Evolutionary conservation across 2,329 filamentous ascomycete genomes (phyloP).

Genomic region (Cytospora schulzeri): DNA sequence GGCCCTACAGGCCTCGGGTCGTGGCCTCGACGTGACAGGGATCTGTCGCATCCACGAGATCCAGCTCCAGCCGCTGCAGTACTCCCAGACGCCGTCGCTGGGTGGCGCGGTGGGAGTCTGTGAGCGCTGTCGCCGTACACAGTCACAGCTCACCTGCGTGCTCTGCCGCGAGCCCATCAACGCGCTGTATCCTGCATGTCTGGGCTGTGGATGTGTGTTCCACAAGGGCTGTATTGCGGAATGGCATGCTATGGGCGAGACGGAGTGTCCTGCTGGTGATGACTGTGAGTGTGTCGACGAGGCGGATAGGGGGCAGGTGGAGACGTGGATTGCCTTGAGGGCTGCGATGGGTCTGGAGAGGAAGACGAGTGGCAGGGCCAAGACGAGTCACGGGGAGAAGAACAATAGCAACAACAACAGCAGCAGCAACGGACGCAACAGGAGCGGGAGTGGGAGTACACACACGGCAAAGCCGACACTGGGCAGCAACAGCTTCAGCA

Average conservation of each 20-base stretch:
- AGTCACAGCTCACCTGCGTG: constrained; percentile 62
- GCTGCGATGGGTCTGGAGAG: constrained; percentile 40
- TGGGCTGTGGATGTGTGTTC: constrained; percentile 63
- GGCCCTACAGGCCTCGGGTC: constrained; percentile 52
- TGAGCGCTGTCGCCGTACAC: constrained; percentile 55
- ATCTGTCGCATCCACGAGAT: constrained; percentile 65
- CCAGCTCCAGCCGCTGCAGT: constrained; percentile 61
- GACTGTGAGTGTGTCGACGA: constrained; percentile 64
- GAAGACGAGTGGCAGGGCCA: constrained; percentile 38
- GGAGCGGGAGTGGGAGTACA: constrained; percentile 30
- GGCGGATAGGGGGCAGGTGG: constrained; percentile 58
- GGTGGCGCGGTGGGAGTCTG: constrained; percentile 54
- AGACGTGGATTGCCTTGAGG: constrained; percentile 62
- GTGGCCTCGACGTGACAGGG: constrained; percentile 64
- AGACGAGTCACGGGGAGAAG: constrained; percentile 24
- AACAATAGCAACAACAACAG: neutral
- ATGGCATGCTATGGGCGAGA: constrained; percentile 60
- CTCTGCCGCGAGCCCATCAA: constrained; percentile 64
- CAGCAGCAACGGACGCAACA: neutral
- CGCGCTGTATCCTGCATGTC: constrained; percentile 61
- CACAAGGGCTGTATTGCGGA: constrained; percentile 62
- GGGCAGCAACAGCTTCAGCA: constrained; percentile 23
- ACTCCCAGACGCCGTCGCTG: constrained; percentile 41
- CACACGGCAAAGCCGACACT: constrained; percentile 22
- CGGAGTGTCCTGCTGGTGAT: constrained; percentile 63